Conservation (phyloP, 345 rosid genomes). For the Salix purpurea region DNA sequence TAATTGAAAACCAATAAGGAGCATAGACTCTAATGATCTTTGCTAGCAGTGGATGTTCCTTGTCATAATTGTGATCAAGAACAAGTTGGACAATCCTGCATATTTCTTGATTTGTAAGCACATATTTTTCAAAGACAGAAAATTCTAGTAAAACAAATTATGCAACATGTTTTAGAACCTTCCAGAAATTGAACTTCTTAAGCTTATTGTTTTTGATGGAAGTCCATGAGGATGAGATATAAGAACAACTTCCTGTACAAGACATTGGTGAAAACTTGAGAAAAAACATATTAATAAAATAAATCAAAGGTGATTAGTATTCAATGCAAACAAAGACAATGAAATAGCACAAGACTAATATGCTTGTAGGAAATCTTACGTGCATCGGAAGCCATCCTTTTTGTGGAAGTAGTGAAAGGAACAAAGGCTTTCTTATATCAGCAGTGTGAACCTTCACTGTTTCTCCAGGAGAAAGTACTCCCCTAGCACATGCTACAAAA, state of each 20-base stretch:
- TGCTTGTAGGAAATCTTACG: constrained; percentile 37
- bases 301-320: not conserved
- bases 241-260: constrained; percentile 76
- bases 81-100: constrained; percentile 79
- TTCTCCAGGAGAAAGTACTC: constrained; percentile 60
- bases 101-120: constrained; percentile 12
- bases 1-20: constrained; percentile 81
- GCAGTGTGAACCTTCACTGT: constrained; percentile 69
- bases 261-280: constrained; percentile 8
- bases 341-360: not conserved
- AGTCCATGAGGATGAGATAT: constrained; percentile 70
- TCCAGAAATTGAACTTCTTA: constrained; percentile 84
- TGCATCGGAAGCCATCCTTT: constrained; percentile 80
- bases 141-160: constrained; percentile 6
- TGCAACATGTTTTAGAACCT: constrained; percentile 43
- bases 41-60: constrained; percentile 46
- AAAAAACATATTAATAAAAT: not conserved
- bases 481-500: constrained; percentile 57
- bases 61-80: constrained; percentile 79
- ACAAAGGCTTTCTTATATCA: constrained; percentile 64
- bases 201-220: constrained; percentile 71
- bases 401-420: constrained; percentile 75
- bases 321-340: constrained; percentile 3
- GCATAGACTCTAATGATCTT: constrained; percentile 77
- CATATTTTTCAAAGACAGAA: constrained; percentile 2